Evolutionary conservation across 805 yeast species (phyloP).

Genomic region (Starmerella etchellsii): DNA sequence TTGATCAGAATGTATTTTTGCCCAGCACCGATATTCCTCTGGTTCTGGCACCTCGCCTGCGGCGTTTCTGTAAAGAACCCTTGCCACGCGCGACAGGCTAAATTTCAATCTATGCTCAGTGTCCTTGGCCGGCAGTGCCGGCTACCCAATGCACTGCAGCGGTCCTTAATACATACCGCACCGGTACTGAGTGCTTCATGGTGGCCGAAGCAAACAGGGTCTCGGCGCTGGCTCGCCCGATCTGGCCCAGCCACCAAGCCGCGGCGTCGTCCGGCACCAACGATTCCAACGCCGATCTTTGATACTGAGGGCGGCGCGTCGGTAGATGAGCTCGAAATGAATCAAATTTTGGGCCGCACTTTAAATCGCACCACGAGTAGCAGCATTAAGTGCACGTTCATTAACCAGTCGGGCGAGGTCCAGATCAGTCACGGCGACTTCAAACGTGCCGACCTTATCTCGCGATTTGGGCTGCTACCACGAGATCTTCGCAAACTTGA

Average conservation of each 20-base stretch:
- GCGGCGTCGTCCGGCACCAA: too few relatives aligned
- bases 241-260: not conserved
- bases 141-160: too few relatives aligned
- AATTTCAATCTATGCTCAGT: too few relatives aligned
- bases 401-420: slow-evolving; percentile 58
- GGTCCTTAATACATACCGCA: too few relatives aligned
- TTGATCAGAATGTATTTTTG: too few relatives aligned
- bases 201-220: not conserved
- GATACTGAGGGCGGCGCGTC: not conserved
- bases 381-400: slow-evolving; percentile 66
- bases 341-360: slow-evolving; percentile 20
- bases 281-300: not conserved
- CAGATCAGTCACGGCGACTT: slow-evolving; percentile 57
- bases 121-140: too few relatives aligned
- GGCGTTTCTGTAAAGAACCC: too few relatives aligned
- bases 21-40: too few relatives aligned
- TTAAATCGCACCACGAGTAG: slow-evolving; percentile 20
- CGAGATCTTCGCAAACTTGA: slow-evolving; percentile 86
- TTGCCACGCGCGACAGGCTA: too few relatives aligned
- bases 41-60: too few relatives aligned
- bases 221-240: not conserved
- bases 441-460: slow-evolving; percentile 58
- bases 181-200: not conserved
- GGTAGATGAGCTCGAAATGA: slow-evolving; percentile 16
- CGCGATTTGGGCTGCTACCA: slow-evolving; percentile 68